These are phyloP conservation scores for Penicillium dipodomyicola DNA, from an alignment of 495 filamentous ascomycete genomes.

Conservation along the genomic window DNA sequence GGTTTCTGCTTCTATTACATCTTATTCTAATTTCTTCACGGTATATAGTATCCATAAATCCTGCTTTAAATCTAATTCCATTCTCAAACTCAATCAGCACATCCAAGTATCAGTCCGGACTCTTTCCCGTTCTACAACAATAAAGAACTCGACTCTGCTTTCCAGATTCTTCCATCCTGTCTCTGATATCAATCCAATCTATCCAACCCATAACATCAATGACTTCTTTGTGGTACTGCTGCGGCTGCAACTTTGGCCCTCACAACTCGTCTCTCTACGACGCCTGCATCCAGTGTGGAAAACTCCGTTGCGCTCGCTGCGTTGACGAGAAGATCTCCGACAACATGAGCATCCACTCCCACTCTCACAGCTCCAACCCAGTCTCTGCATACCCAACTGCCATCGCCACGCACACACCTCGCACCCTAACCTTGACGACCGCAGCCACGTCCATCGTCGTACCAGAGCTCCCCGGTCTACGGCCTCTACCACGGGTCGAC, in stretches of 20 bases:
- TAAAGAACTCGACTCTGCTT: not conserved
- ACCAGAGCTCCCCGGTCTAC: conserved; percentile 14
- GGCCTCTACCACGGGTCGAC: conserved; percentile 10
- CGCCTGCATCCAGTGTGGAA: conserved; percentile 28
- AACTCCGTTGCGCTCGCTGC: conserved; percentile 24
- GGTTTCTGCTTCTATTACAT: not conserved
- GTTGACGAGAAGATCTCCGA: conserved; percentile 14
- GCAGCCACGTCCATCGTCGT: conserved; percentile 10
- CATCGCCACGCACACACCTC: conserved; percentile 8
- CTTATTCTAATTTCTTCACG: not conserved
- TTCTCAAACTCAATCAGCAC: conserved; percentile 13
- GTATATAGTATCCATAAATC: conserved; percentile 1
- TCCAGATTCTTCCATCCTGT: not conserved
- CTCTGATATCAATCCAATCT: not conserved
- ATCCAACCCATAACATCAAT: conserved; percentile 15
- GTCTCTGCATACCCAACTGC: conserved; percentile 23
- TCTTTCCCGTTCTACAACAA: not conserved
- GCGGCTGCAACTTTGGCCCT: conserved; percentile 33
- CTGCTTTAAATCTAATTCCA: conserved; percentile 12
- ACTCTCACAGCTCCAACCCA: conserved; percentile 16
- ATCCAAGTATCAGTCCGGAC: conserved; percentile 7
- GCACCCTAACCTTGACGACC: conserved; percentile 7
- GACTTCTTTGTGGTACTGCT: conserved; percentile 37
- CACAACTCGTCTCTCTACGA: conserved; percentile 26
- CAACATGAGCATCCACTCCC: conserved; percentile 2